Percentiles rank a stretch among this genome's conserved stretches.
phyloP scores from a whole-genome alignment of 768 basidiomycete genomes.

The Phaeotremella skinneri region DNA sequence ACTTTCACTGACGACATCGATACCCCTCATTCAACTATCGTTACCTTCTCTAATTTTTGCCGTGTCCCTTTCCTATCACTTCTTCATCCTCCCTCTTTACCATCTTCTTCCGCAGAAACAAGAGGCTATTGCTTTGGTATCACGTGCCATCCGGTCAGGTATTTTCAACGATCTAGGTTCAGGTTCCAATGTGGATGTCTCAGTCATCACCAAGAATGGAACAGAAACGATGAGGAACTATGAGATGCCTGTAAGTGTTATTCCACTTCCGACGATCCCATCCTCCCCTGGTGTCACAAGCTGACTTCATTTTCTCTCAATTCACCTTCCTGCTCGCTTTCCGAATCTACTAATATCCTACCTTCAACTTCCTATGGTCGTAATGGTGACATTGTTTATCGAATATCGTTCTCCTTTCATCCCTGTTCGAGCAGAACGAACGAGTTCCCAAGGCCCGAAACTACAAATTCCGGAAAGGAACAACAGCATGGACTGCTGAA shows the following conservation, averaged over 20 bases:
- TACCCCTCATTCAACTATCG: too few species aligned
- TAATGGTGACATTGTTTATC: neutral
- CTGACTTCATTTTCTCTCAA: neutral
- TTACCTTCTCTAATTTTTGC: too few species aligned
- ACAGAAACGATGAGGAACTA: slow-evolving; percentile 95
- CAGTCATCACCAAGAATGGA: slow-evolving; percentile 79
- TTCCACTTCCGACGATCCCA: too few species aligned
- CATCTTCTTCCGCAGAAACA: slow-evolving; percentile 62
- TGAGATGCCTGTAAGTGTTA: slow-evolving; percentile 64
- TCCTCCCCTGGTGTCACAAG: neutral
- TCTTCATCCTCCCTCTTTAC: too few species aligned
- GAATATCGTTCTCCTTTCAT: neutral
- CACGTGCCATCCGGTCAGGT: slow-evolving; percentile 84
- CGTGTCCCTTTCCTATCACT: too few species aligned
- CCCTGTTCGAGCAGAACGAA: slow-evolving; percentile 43
- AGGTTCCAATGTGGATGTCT: slow-evolving; percentile 97
- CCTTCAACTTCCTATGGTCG: neutral
- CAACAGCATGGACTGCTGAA: slow-evolving; percentile 86
- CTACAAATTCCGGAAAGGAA: slow-evolving; percentile 71
- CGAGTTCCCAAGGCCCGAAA: slow-evolving; percentile 49
- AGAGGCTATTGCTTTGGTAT: slow-evolving; percentile 77
- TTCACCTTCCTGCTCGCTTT: slow-evolving; percentile 14
- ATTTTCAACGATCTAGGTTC: slow-evolving; percentile 99
- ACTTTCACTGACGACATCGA: too few species aligned
- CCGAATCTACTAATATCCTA: too few species aligned